Evolutionary conservation across 441 rosid genomes (phyloP).

Genomic region (Metrosideros polymorpha): DNA sequence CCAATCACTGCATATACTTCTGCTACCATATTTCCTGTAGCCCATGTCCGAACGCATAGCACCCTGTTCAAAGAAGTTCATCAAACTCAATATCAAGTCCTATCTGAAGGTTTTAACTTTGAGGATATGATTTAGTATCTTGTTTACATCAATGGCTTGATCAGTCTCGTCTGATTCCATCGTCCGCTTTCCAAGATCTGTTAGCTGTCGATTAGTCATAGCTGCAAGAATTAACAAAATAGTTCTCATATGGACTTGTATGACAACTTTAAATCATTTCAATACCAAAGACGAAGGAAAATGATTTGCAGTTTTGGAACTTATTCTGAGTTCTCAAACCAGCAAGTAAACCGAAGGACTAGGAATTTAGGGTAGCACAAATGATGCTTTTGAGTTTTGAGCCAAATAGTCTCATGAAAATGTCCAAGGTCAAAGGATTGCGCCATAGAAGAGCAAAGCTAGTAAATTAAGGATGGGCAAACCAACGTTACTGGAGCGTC

Average conservation of each 20-base stretch:
- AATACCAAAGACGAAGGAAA: not conserved
- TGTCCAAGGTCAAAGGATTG: not conserved
- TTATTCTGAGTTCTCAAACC: not conserved
- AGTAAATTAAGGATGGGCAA: not conserved
- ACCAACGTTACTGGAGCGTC: not conserved
- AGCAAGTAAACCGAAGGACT: not conserved
- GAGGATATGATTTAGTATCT: not conserved
- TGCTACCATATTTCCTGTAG: not conserved
- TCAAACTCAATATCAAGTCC: not conserved
- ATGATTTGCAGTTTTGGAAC: not conserved
- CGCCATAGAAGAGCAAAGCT: not conserved
- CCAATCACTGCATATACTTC: not conserved
- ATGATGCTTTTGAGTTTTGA: not conserved
- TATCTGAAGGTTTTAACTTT: not conserved
- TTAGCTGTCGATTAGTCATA: constrained; percentile 75
- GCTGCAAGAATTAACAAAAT: constrained; percentile 18
- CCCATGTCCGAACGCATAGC: not conserved
- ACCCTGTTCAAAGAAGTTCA: not conserved
- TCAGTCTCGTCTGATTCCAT: constrained; percentile 76
- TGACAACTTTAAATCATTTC: not conserved
- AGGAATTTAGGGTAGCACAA: not conserved
- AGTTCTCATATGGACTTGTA: not conserved
- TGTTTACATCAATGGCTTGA: constrained; percentile 51
- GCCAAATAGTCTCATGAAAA: not conserved
- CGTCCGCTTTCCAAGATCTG: constrained; percentile 65